These are phyloP conservation scores for Suillus luteus DNA, from an alignment of 768 basidiomycete genomes.

Conservation along the genomic window DNA sequence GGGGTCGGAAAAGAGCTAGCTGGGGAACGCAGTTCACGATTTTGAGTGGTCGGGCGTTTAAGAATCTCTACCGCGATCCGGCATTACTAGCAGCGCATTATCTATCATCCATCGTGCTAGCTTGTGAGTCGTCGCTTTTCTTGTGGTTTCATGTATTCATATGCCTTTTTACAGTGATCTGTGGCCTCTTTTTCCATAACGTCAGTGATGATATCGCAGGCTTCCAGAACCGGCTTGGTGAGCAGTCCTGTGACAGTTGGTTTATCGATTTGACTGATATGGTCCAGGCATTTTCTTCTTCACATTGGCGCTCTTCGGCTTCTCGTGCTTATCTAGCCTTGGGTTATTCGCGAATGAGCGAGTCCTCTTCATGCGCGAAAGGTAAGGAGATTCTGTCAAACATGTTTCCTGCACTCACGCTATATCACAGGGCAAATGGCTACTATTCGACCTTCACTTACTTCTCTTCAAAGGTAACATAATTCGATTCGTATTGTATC, in stretches of 20 bases:
- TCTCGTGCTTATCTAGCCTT: constrained; percentile 93
- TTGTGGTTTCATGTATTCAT: constrained; percentile 9
- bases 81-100: constrained; percentile 92
- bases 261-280: constrained; percentile 1
- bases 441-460: constrained; percentile 98
- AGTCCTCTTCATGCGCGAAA: constrained; percentile 96
- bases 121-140: constrained; percentile 54
- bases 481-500: background rate
- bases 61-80: constrained; percentile 96
- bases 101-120: constrained; percentile 77
- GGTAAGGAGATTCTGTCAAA: constrained; percentile 44
- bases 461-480: constrained; percentile 84
- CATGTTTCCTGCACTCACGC: background rate
- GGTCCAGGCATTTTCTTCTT: constrained; percentile 90
- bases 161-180: constrained; percentile 59
- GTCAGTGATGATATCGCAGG: constrained; percentile 93
- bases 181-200: constrained; percentile 91
- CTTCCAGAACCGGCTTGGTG: constrained; percentile 92
- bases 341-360: constrained; percentile 94
- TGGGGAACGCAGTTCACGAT: constrained; percentile 93
- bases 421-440: constrained; percentile 75
- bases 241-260: constrained; percentile 14
- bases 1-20: constrained; percentile 78
- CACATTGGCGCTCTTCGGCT: constrained; percentile 93
- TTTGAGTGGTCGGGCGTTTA: constrained; percentile 94